Evolutionary conservation across 192 early-diverging fungal genomes (phyloP), one percentile per base, ranked within the genome.

Genomic region (Phlyctochytrium planicorne): DNA sequence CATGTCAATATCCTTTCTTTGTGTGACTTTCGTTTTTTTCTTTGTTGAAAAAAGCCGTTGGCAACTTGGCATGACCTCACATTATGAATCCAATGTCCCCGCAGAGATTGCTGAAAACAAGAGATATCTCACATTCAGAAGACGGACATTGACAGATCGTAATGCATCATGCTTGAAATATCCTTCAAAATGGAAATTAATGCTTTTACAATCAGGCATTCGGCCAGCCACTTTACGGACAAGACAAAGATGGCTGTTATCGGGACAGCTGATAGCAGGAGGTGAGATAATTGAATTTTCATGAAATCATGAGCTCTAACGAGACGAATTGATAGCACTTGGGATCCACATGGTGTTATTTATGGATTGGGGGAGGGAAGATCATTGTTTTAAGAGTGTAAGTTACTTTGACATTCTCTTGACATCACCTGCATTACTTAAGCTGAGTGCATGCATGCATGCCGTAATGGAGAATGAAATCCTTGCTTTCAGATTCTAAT

Each of bases 91-190:
- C 12, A 10, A 10, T 6, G 23, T 30, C 6, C 56, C 56, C 29
- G 12, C 12, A 10, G 6, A 10, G 12, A 30, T 59, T 12, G 29
- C 56, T 10, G 29, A 47, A 12, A 53, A 67, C 55, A 53, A 57
- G 30, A 36, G 32, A 2, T 60, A 60, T 17, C 24, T 65, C 52
- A 60, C 61, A 4, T 65, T 64, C 53, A 4, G 69, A 29, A 47
- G 69, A 10, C 52, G 69, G 12, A 53, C 63, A n/a, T 55, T 65
- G 6, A 60, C 59, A 57, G 62, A 60, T 24, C 69, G 69, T 47
- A 47, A 47, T 6, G 10, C 20, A 14, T 20, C 40, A 14, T 47
- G 40, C 40, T 47, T 20, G 10, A 14, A 20, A 47, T 20, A 47
- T 47, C 20, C 10, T 47, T 47, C 10, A 47, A 6, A 6, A 14